Conservation (phyloP, 2,329 filamentous ascomycete species). For the Beauveria brongniartii region DNA sequence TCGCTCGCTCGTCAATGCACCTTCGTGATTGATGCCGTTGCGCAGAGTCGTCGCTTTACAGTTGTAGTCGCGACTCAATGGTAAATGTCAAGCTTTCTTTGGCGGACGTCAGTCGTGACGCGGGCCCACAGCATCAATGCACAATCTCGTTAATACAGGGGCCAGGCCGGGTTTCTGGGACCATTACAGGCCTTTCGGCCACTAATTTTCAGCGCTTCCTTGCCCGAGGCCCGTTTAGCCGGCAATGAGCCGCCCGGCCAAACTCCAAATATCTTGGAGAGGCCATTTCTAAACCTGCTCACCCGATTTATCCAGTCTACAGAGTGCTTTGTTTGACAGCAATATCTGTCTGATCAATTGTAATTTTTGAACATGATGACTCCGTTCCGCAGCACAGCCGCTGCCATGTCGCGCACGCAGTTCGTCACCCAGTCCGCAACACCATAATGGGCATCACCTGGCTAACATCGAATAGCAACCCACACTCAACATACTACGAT, state of each 20-base stretch:
- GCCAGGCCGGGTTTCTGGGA: not conserved
- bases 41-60: slow-evolving; percentile 2
- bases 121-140: not conserved
- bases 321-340: not conserved
- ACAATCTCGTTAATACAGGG: not conserved
- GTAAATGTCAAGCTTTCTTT: slow-evolving; percentile 7
- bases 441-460: not conserved
- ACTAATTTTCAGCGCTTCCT: not conserved
- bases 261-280: not conserved
- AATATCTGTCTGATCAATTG: not conserved
- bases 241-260: slow-evolving; percentile 8
- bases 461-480: slow-evolving; percentile 25
- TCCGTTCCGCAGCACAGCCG: not conserved
- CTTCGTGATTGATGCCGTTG: not conserved
- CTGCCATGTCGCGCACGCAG: slow-evolving; percentile 8
- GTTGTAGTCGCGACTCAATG: not conserved
- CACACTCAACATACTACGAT: slow-evolving; percentile 77
- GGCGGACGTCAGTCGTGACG: slow-evolving; percentile 7
- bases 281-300: not conserved
- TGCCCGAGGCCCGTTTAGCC: slow-evolving; percentile 1
- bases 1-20: not conserved
- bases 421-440: not conserved
- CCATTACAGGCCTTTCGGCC: not conserved
- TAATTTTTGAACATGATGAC: not conserved
- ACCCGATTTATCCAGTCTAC: not conserved